A percentile compares a stretch with the other conserved stretches of the same genome.
These are phyloP conservation scores for Catharanthus roseus DNA, from an alignment of 257 asterid genomes.

Conservation along the genomic window DNA sequence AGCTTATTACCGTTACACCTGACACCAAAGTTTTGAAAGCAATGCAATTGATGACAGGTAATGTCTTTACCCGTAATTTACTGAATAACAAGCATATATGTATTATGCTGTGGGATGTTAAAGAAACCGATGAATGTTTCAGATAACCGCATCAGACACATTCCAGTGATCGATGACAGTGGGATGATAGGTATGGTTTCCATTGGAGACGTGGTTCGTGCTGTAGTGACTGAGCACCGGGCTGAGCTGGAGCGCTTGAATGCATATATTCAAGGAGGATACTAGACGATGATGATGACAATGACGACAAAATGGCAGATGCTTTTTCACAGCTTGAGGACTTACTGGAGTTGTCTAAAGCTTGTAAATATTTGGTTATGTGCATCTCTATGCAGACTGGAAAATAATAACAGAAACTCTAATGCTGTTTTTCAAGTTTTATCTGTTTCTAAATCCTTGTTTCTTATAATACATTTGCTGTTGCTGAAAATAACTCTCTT, in stretches of 20 bases:
- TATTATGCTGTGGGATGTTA: background rate
- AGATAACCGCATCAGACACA: conserved; percentile 96
- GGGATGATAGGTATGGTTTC: conserved; percentile 96
- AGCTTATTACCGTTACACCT: conserved; percentile 81
- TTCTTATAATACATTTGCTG: conserved; percentile 6
- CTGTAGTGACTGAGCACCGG: conserved; percentile 85
- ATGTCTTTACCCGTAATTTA: background rate
- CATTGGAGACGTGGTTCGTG: conserved; percentile 93
- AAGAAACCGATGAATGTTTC: conserved; percentile 13
- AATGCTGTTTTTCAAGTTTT: background rate
- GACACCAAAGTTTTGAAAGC: conserved; percentile 86
- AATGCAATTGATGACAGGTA: conserved; percentile 96
- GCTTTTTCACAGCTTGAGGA: background rate
- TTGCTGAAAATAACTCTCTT: background rate
- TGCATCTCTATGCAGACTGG: conserved; percentile 22
- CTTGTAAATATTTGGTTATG: conserved; percentile 37
- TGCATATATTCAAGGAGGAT: conserved; percentile 86
- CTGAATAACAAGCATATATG: background rate
- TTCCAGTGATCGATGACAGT: conserved; percentile 66
- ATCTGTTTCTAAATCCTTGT: conserved; percentile 5
- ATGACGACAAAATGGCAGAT: background rate
- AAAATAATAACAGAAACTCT: conserved; percentile 18
- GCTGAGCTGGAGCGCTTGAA: conserved; percentile 76
- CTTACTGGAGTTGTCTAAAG: conserved; percentile 12
- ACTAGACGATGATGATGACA: conserved; percentile 45